Evolutionary conservation across 768 basidiomycete genomes (phyloP).

Genomic region (Pluteus cervinus): DNA sequence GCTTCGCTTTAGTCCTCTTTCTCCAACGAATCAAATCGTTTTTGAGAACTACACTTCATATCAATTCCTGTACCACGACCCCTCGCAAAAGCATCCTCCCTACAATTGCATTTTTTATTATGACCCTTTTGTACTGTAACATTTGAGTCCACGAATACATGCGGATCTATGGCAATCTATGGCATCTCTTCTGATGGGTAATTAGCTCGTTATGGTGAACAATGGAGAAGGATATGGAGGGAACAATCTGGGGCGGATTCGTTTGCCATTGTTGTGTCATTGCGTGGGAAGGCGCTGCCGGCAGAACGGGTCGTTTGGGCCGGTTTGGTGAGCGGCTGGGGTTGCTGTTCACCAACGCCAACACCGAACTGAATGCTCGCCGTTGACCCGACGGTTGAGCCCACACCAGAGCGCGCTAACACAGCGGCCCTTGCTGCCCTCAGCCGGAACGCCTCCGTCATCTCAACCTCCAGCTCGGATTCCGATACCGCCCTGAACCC

Average conservation of each 20-base stretch:
- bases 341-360: not conserved
- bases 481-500: constrained; percentile 38
- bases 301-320: not conserved
- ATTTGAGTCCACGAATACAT: too few relatives aligned
- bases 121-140: too few relatives aligned
- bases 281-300: not conserved
- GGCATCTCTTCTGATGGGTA: too few relatives aligned
- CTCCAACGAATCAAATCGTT: too few relatives aligned
- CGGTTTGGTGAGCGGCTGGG: not conserved
- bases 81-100: too few relatives aligned
- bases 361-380: constrained; percentile 27
- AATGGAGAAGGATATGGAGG: not conserved
- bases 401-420: constrained; percentile 21
- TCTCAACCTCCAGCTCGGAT: constrained; percentile 58
- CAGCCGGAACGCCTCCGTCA: constrained; percentile 72
- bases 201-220: not conserved
- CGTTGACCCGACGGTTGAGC: constrained; percentile 23
- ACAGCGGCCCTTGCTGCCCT: constrained; percentile 46
- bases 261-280: too few relatives aligned
- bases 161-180: too few relatives aligned
- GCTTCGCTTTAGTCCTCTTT: too few relatives aligned
- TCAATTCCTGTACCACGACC: too few relatives aligned
- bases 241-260: too few relatives aligned
- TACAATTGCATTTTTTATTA: too few relatives aligned
- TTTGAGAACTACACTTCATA: too few relatives aligned